These are phyloP conservation scores for Amniculicola lignicola DNA, from an alignment of 495 filamentous ascomycete genomes.

Conservation along the genomic window DNA sequence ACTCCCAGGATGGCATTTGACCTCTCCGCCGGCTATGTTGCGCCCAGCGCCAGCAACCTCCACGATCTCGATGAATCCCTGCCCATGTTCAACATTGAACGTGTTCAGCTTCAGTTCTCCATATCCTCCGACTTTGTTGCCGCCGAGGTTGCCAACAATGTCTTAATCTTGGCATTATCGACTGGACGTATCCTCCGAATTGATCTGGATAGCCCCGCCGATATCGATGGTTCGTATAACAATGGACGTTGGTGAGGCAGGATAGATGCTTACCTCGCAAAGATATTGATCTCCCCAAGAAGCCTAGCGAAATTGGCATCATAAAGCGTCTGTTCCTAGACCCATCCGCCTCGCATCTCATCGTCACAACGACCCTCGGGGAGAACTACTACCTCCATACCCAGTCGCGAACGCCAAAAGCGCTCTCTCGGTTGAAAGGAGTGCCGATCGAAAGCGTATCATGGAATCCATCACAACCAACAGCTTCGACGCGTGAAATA, in stretches of 20 bases:
- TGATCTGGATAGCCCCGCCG: slow-evolving; percentile 86
- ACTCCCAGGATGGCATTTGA: slow-evolving; percentile 53
- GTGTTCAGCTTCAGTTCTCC: slow-evolving; percentile 84
- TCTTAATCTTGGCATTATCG: slow-evolving; percentile 82
- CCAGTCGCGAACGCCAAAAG: slow-evolving; percentile 82
- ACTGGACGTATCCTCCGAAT: slow-evolving; percentile 88
- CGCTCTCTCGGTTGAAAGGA: slow-evolving; percentile 76
- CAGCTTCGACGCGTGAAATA: slow-evolving; percentile 93
- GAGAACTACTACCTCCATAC: slow-evolving; percentile 98
- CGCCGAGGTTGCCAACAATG: slow-evolving; percentile 95
- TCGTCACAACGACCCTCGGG: slow-evolving; percentile 84
- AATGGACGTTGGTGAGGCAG: neutral
- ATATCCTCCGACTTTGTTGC: slow-evolving; percentile 93
- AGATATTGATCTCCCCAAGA: slow-evolving; percentile 98
- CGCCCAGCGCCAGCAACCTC: slow-evolving; percentile 43
- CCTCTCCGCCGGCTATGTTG: slow-evolving; percentile 53
- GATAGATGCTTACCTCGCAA: slow-evolving; percentile 5
- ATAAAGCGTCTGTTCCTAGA: slow-evolving; percentile 96
- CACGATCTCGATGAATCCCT: slow-evolving; percentile 63
- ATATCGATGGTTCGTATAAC: slow-evolving; percentile 76
- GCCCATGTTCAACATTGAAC: slow-evolving; percentile 90
- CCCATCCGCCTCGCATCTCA: slow-evolving; percentile 88
- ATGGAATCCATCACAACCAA: slow-evolving; percentile 97
- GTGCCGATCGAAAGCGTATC: slow-evolving; percentile 84
- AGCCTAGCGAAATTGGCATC: slow-evolving; percentile 80